Conservation (phyloP, 805 yeast species). For the Kregervanrija fluxuum region DNA sequence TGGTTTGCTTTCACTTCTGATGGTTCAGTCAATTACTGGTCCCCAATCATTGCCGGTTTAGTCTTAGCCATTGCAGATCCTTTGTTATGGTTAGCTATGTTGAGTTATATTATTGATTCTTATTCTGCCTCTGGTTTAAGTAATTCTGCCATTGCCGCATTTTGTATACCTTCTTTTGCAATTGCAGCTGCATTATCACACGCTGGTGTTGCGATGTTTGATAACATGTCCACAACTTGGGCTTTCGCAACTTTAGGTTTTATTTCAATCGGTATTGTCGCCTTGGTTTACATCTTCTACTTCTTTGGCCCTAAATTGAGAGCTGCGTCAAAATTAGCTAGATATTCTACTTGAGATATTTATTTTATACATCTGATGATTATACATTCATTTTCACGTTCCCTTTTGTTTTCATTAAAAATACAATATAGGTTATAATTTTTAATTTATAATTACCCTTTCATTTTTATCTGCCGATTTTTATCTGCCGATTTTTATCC, state of each 20-base stretch:
- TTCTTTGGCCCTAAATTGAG: slow-evolving; percentile 28
- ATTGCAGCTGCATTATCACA: slow-evolving; percentile 30
- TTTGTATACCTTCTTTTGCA: slow-evolving; percentile 30
- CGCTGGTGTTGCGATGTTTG: slow-evolving; percentile 34
- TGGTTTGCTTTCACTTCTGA: slow-evolving; percentile 30
- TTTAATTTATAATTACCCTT: too few relatives aligned
- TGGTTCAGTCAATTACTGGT: slow-evolving; percentile 28
- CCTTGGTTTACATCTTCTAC: slow-evolving; percentile 26
- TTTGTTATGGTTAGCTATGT: slow-evolving; percentile 30
- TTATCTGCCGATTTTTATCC: too few relatives aligned
- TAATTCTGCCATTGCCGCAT: slow-evolving; percentile 31
- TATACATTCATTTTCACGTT: neutral
- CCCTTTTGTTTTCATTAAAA: neutral
- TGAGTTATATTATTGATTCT: slow-evolving; percentile 28
- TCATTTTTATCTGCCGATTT: too few relatives aligned
- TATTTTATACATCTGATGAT: too few relatives aligned
- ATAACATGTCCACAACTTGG: slow-evolving; percentile 30
- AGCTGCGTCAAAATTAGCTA: slow-evolving; percentile 25
- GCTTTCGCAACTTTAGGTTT: slow-evolving; percentile 29
- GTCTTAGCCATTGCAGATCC: slow-evolving; percentile 29
- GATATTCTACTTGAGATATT: slow-evolving; percentile 8
- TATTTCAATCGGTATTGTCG: slow-evolving; percentile 27
- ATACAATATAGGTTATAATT: too few relatives aligned
- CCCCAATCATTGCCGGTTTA: slow-evolving; percentile 28
- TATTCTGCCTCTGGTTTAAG: slow-evolving; percentile 28